Evolutionary conservation across 2,329 filamentous ascomycete genomes (phyloP), one percentile per base, ranked within the genome.

Genomic region (Talaromyces verruculosus): DNA sequence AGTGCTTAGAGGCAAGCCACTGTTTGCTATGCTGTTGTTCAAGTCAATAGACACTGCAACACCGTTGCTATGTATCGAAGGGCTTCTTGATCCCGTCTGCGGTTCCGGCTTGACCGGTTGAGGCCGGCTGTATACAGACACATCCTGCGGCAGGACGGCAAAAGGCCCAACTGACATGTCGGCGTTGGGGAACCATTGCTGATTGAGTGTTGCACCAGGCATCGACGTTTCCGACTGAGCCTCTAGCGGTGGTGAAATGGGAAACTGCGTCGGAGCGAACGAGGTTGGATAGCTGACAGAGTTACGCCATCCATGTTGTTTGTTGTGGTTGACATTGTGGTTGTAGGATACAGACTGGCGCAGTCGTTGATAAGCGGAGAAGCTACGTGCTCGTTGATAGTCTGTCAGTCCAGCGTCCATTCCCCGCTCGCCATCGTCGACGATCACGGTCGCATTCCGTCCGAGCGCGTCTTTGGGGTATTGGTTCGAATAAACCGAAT

Each of bases 41-140:
- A 76, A 73, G 35, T 78, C 76, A 49, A 76, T 75, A 25, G 74
- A 65, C 15, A 70, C 72, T n/a, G 76, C 30, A 37, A 62, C 67
- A 19, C 76, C 13, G 61, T 78, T 77, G 17, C 74, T 76, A 4
- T 76, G 74, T n/a, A 76, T 73, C 0, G 77, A 78, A 28, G 77
- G 77, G 64, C 70, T 77, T 58, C 77, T 76, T 0, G 77, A 78
- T 65, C 74, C 74, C 63, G 73, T 75, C 33, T 77, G 74, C 17
- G 60, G 60, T 45, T 68, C 66, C 10, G 41, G 17, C 15, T 68
- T 66, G 10, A 60, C 64, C 33, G 22, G 57, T 59, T 65, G 58
- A 22, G 62, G 11, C 41, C 61, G 53, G 25, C 33, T 47, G 49
- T 65, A 65, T 17, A 37, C 58, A 28, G 65, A 53, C 41, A 53